phyloP scores from a whole-genome alignment of 495 filamentous ascomycete genomes.

The Penicillium canariense region DNA sequence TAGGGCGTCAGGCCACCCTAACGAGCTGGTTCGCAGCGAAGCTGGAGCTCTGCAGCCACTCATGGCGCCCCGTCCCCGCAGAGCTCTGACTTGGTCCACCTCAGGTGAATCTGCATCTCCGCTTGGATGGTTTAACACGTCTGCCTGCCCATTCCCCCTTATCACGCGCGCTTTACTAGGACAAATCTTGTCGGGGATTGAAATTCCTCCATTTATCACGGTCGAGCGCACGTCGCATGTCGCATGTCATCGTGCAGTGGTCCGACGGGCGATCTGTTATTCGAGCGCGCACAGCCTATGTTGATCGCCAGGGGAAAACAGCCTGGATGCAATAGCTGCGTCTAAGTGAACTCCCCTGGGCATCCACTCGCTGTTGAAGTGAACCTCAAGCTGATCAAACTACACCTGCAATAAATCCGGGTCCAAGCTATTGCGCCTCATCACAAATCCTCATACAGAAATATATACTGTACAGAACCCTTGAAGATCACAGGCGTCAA shows the following conservation, averaged over 20 bases:
- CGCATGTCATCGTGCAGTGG: neutral
- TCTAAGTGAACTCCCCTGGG: neutral
- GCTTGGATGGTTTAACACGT: slow-evolving; percentile 5
- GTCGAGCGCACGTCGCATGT: slow-evolving; percentile 9
- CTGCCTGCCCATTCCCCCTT: slow-evolving; percentile 1
- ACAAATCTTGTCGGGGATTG: neutral
- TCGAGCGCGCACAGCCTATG: slow-evolving; percentile 2
- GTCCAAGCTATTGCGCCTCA: neutral
- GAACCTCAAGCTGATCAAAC: neutral
- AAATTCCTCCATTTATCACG: neutral
- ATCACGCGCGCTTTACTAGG: slow-evolving; percentile 10
- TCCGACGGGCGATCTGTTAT: slow-evolving; percentile 1
- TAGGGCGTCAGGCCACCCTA: slow-evolving; percentile 17
- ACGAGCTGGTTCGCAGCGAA: slow-evolving; percentile 13
- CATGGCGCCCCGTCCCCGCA: slow-evolving; percentile 13
- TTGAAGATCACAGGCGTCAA: neutral
- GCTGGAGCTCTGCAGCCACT: slow-evolving; percentile 20
- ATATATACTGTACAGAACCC: neutral
- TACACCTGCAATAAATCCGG: neutral
- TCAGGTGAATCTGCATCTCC: slow-evolving; percentile 4
- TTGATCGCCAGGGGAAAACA: slow-evolving; percentile 5
- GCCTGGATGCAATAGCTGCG: neutral
- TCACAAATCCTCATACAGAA: too few relatives aligned
- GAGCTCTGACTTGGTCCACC: slow-evolving; percentile 13
- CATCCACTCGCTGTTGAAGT: neutral